Conservation (phyloP, 208 protist genomes). For the Trichomonas vaginalis region DNA sequence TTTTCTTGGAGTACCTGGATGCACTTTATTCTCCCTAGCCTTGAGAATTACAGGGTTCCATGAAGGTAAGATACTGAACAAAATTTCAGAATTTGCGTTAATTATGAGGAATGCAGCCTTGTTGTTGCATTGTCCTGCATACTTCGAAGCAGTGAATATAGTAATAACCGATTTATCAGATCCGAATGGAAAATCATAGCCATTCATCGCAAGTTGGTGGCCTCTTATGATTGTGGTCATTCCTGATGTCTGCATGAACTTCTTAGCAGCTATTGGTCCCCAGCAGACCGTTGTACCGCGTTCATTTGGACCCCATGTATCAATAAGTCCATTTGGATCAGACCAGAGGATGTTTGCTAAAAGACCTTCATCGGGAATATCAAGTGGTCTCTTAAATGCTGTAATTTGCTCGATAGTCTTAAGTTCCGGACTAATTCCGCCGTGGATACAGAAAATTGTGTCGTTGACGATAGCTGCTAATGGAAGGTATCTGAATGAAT, state of each 20-base stretch:
- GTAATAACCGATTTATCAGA: slow-evolving; percentile 92
- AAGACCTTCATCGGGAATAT: slow-evolving; percentile 51
- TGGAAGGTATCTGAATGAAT: slow-evolving; percentile 94
- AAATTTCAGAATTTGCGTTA: slow-evolving; percentile 28
- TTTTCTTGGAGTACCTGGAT: too few relatives aligned
- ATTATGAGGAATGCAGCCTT: slow-evolving; percentile 73
- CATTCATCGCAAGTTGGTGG: slow-evolving; percentile 64
- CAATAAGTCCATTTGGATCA: background rate
- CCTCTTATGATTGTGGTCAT: slow-evolving; percentile 76
- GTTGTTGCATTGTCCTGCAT: slow-evolving; percentile 96
- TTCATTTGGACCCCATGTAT: background rate
- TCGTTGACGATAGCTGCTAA: slow-evolving; percentile 92
- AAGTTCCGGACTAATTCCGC: background rate
- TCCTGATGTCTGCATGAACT: slow-evolving; percentile 75
- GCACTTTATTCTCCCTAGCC: too few relatives aligned
- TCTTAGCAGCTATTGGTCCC: slow-evolving; percentile 55
- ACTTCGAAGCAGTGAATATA: slow-evolving; percentile 98
- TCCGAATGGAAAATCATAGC: slow-evolving; percentile 43
- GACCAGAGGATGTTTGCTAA: background rate
- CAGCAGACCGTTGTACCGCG: slow-evolving; percentile 41
- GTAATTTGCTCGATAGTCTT: slow-evolving; percentile 50
- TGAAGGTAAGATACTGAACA: background rate
- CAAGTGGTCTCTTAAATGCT: slow-evolving; percentile 66
- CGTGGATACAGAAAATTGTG: slow-evolving; percentile 89
- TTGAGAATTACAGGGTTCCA: background rate